phyloP scores from a whole-genome alignment of 1,284 basidiomycete genomes.

The Nidula niveotomentosa region DNA sequence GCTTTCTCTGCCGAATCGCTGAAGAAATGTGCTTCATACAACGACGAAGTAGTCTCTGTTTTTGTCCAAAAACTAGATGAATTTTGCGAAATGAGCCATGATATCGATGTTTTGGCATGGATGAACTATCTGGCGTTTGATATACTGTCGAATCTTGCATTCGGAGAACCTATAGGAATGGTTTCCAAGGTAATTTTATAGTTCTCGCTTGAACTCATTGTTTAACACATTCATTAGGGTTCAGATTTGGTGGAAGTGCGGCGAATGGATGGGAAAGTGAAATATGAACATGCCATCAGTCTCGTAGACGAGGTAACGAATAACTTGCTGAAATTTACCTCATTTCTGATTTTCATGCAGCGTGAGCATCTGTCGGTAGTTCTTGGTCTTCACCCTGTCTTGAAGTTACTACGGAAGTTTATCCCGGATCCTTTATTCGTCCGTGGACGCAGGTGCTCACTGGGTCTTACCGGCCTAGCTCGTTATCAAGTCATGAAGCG shows the following conservation, averaged over 20 bases:
- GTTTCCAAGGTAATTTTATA: slow-evolving; percentile 20
- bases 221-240: slow-evolving; percentile 12
- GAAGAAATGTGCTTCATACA: slow-evolving; percentile 14
- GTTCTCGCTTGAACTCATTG: no score
- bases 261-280: slow-evolving; percentile 11
- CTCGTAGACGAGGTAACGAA: slow-evolving; percentile 22
- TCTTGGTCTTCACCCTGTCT: slow-evolving; percentile 17
- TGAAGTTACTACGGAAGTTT: slow-evolving; percentile 11
- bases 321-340: background rate
- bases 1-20: slow-evolving; percentile 20
- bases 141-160: slow-evolving; percentile 40
- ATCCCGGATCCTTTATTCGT: slow-evolving; percentile 21
- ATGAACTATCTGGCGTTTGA: slow-evolving; percentile 49
- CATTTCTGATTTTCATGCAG: slow-evolving; percentile 8
- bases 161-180: slow-evolving; percentile 46
- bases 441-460: slow-evolving; percentile 15
- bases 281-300: slow-evolving; percentile 19
- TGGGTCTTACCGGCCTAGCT: slow-evolving; percentile 15
- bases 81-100: slow-evolving; percentile 10
- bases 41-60: slow-evolving; percentile 10
- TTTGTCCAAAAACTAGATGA: slow-evolving; percentile 18
- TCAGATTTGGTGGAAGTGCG: slow-evolving; percentile 19
- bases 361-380: slow-evolving; percentile 22
- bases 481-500: slow-evolving; percentile 19
- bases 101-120: slow-evolving; percentile 27